phyloP scores from a whole-genome alignment of 2,329 filamentous ascomycete genomes.

The Chrysoporthe puriensis region DNA sequence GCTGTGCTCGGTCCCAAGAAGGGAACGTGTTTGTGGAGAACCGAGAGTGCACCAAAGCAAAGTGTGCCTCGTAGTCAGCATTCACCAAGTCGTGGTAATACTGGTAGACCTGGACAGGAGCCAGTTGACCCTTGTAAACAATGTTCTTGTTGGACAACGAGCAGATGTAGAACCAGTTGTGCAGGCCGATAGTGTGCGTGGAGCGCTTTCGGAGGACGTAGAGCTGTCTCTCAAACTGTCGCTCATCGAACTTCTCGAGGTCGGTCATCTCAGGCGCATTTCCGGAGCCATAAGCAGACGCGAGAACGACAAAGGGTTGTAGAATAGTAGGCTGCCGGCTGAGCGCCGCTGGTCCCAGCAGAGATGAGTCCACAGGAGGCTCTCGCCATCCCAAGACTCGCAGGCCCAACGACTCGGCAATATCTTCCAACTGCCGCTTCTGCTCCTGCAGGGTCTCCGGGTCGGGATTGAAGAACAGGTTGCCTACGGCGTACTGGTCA shows the following conservation, averaged over 20 bases:
- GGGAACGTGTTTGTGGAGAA: conserved; percentile 99
- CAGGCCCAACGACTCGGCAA: conserved; percentile 84
- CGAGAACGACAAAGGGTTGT: conserved; percentile 91
- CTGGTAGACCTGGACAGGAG: conserved; percentile 93
- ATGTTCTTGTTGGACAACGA: conserved; percentile 98
- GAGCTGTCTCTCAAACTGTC: conserved; percentile 87
- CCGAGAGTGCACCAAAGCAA: conserved; percentile 93
- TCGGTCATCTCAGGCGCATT: conserved; percentile 79
- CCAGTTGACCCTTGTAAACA: conserved; percentile 96
- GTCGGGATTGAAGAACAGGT: conserved; percentile 98
- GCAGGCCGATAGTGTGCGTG: conserved; percentile 90
- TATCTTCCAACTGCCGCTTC: conserved; percentile 89
- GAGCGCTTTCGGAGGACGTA: conserved; percentile 94
- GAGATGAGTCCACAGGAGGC: conserved; percentile 89
- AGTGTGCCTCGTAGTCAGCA: conserved; percentile 96
- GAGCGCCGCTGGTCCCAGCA: conserved; percentile 88
- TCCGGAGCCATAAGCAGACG: conserved; percentile 81
- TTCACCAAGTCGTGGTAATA: conserved; percentile 98
- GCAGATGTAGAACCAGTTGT: conserved; percentile 99
- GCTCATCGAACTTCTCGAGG: conserved; percentile 78
- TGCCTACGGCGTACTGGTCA: conserved; percentile 95
- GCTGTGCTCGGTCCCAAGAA: conserved; percentile 96
- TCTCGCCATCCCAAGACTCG: conserved; percentile 95
- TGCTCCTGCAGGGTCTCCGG: conserved; percentile 87
- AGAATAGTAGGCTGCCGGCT: conserved; percentile 94